phyloP scores from a whole-genome alignment of 768 basidiomycete species.

The Tulasnella sp. region DNA sequence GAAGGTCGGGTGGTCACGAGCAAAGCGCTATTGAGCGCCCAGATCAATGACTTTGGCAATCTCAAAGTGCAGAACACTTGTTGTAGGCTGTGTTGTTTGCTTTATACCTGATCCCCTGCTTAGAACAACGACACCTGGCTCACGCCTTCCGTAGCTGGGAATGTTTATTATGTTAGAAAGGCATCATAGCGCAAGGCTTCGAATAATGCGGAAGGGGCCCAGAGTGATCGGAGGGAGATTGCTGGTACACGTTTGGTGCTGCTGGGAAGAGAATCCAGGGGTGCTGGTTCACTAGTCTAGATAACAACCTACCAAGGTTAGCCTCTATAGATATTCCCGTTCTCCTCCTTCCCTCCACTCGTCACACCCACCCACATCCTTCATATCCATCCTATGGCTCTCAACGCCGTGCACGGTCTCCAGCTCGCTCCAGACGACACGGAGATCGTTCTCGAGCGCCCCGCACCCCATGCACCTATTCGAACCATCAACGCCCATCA shows the following conservation, averaged over 20 bases:
- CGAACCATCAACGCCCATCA: slow-evolving; percentile 33
- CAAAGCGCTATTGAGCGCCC: no score
- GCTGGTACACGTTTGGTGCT: no score
- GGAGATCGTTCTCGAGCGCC: slow-evolving; percentile 25
- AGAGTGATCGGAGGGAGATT: no score
- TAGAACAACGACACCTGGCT: no score
- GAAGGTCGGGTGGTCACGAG: no score
- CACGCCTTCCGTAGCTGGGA: not conserved
- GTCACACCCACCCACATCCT: not conserved
- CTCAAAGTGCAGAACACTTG: no score
- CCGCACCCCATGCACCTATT: slow-evolving; percentile 31
- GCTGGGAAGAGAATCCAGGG: no score
- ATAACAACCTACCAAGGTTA: no score
- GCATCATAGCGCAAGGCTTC: not conserved
- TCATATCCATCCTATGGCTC: not conserved
- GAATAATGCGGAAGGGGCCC: no score
- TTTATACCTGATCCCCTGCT: no score
- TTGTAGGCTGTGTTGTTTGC: no score
- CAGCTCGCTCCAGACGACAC: slow-evolving; percentile 13
- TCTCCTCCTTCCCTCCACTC: not conserved
- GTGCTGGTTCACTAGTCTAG: slow-evolving; percentile 16
- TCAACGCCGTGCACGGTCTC: slow-evolving; percentile 2
- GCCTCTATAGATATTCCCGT: not conserved
- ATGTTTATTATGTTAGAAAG: not conserved
- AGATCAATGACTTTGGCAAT: no score